Evolutionary conservation across 148 eudicot genomes (phyloP).

Genomic region (Diospyros lotus): DNA sequence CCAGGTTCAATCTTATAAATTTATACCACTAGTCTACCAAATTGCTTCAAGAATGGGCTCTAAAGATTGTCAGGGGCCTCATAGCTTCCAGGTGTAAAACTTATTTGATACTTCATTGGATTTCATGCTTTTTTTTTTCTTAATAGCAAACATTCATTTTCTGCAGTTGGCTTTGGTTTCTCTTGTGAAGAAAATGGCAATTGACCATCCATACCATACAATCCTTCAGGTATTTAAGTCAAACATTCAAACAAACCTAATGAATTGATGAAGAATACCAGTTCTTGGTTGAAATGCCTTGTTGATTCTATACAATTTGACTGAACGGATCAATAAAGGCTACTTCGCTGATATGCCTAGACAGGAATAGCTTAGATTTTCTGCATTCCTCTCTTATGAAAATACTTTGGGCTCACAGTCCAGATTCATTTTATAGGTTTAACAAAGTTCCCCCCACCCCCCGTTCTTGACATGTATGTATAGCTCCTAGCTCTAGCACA

Average conservation of each 20-base stretch:
- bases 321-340: not conserved
- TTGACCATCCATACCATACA: constrained; percentile 97
- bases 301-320: not conserved
- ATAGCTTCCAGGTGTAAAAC: constrained; percentile 69
- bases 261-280: not conserved
- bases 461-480: constrained; percentile 1
- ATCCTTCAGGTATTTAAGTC: constrained; percentile 66
- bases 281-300: not conserved
- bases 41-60: constrained; percentile 96
- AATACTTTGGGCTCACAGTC: not conserved
- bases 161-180: constrained; percentile 93
- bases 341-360: not conserved
- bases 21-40: constrained; percentile 92
- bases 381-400: too few species aligned
- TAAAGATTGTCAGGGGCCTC: constrained; percentile 65
- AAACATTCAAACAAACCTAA: not conserved
- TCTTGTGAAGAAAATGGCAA: constrained; percentile 88
- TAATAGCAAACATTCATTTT: not conserved
- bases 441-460: not conserved
- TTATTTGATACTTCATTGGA: not conserved
- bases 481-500: constrained; percentile 95
- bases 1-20: constrained; percentile 94
- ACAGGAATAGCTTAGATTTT: not conserved
- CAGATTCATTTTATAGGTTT: not conserved
- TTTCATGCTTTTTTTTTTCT: not conserved